A percentile compares a stretch with the other conserved stretches of the same genome.
phyloP scores from a whole-genome alignment of 75 land plant species.

The Gnetum montanum region DNA sequence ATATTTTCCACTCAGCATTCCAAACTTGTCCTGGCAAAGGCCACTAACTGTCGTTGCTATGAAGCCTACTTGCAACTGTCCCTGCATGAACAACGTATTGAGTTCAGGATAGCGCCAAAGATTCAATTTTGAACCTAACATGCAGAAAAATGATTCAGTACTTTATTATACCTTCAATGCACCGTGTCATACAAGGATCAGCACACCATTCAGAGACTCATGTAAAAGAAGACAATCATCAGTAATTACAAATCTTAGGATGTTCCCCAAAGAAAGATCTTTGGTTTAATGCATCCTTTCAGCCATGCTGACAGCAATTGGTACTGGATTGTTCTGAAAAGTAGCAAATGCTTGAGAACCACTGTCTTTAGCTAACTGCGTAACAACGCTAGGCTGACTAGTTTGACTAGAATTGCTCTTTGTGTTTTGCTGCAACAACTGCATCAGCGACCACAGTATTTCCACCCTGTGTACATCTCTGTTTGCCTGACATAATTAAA shows the following conservation, averaged over 20 bases:
- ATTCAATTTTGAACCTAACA: background rate
- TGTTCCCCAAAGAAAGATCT: no score
- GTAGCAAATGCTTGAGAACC: background rate
- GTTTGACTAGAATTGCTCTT: conserved; percentile 4
- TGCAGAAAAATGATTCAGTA: background rate
- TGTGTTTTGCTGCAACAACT: conserved; percentile 37
- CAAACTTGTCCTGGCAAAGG: background rate
- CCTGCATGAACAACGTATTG: background rate
- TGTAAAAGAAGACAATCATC: background rate
- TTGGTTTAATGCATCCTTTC: background rate
- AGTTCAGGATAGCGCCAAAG: background rate
- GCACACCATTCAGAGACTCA: background rate
- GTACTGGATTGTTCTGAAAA: conserved; percentile 2
- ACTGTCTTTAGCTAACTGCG: background rate
- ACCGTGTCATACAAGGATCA: background rate
- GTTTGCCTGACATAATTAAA: conserved; percentile 30
- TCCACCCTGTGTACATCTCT: conserved; percentile 42
- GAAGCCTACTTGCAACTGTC: no score
- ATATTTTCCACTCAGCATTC: background rate
- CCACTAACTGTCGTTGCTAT: no score
- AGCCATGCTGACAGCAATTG: background rate
- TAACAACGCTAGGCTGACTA: conserved; percentile 1
- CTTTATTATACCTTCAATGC: background rate
- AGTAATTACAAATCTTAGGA: no score
- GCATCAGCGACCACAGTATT: conserved; percentile 43